A percentile compares a stretch with the other conserved stretches of the same genome.
Conservation (phyloP, 176 grass and related monocot genomes). For the Guadua angustifolia region DNA sequence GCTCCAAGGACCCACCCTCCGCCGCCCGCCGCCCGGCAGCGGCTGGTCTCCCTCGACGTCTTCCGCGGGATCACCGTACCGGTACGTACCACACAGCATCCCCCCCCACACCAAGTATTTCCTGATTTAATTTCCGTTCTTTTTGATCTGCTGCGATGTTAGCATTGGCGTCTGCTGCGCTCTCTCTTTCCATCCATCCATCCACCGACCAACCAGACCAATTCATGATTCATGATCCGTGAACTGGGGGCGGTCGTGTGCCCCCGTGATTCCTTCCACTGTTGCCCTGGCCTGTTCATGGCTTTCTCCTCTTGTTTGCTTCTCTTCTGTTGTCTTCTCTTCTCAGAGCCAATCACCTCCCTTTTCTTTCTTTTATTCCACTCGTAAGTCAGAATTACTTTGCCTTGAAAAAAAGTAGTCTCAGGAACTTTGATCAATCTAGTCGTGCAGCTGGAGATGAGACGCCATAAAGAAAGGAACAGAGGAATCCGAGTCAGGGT, state of each 20-base stretch:
- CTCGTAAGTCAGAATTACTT: background rate
- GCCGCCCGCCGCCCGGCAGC: conserved; percentile 33
- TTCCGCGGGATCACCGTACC: conserved; percentile 89
- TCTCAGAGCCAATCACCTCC: background rate
- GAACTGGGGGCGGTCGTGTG: conserved; percentile 3
- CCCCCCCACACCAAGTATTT: background rate
- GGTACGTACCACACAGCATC: conserved; percentile 36
- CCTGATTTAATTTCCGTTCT: background rate
- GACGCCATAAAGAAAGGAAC: background rate
- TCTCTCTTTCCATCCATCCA: conserved; percentile 25
- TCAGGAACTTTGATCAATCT: background rate
- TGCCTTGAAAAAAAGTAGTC: background rate
- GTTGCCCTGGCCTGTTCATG: background rate
- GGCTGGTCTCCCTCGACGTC: conserved; percentile 86
- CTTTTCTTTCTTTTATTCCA: conserved; percentile 3
- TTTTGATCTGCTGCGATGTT: background rate
- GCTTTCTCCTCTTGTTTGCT: background rate
- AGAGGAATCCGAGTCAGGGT: conserved; percentile 42
- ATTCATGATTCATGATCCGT: background rate
- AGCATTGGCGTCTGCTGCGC: background rate
- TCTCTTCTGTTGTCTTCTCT: too few relatives aligned
- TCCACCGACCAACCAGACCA: background rate
- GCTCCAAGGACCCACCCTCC: background rate
- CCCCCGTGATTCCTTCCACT: background rate
- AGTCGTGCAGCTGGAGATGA: background rate